These are phyloP conservation scores for Atalantia buxifolia DNA, from an alignment of 345 rosid genomes.

Conservation along the genomic window DNA sequence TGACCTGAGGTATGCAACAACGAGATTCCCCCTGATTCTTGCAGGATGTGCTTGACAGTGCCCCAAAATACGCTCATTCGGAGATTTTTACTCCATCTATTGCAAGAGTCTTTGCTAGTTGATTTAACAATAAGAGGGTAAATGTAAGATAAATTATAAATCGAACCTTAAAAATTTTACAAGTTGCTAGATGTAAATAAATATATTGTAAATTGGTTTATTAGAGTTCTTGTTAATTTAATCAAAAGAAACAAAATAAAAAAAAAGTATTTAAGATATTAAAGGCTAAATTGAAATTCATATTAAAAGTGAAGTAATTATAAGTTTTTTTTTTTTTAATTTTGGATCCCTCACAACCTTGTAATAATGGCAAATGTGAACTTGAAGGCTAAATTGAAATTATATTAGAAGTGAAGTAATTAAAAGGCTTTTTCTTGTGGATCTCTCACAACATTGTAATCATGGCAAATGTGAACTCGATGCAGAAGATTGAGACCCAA, in stretches of 20 bases:
- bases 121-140: not conserved
- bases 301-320: not conserved
- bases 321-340: not conserved
- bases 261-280: not conserved
- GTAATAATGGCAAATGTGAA: constrained; percentile 2
- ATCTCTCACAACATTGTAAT: not conserved
- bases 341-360: not conserved
- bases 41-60: too few species aligned
- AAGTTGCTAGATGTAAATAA: too few species aligned
- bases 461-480: constrained; percentile 3
- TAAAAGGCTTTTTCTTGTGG: too few species aligned
- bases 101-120: not conserved
- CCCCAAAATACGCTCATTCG: too few species aligned
- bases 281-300: not conserved
- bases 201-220: not conserved
- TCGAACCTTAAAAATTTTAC: not conserved
- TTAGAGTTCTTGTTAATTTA: not conserved
- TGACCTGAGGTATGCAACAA: too few species aligned
- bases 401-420: not conserved
- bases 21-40: too few species aligned
- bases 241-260: not conserved
- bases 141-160: too few species aligned
- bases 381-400: not conserved
- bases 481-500: constrained; percentile 3
- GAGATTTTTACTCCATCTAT: too few species aligned